Percentiles rank a stretch among this genome's conserved stretches.
These are phyloP conservation scores for Cryptosporidium felis DNA, from an alignment of 169 alveolate species.

Conservation along the genomic window DNA sequence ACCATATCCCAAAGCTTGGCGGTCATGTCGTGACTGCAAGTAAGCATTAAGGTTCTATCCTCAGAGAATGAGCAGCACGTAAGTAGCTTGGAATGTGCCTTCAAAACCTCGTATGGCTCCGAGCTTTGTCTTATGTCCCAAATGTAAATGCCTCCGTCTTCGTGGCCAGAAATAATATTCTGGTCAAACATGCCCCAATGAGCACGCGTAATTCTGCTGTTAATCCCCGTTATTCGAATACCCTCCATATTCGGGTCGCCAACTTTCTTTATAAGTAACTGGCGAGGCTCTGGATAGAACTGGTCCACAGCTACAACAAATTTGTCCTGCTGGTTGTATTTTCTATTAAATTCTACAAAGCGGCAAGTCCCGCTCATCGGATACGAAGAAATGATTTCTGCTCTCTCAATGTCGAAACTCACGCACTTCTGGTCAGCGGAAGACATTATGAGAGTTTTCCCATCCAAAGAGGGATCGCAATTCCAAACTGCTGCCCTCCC, in stretches of 20 bases:
- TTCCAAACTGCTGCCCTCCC: conserved; percentile 89
- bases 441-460: conserved; percentile 82
- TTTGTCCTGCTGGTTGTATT: conserved; percentile 83
- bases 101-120: conserved; percentile 52
- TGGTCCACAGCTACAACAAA: conserved; percentile 85
- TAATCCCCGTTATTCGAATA: conserved; percentile 55
- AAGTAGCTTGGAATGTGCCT: conserved; percentile 84
- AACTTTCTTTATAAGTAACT: conserved; percentile 32
- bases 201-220: conserved; percentile 78
- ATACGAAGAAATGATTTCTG: conserved; percentile 73
- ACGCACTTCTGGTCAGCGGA: conserved; percentile 86
- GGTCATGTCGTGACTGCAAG: conserved; percentile 87
- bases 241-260: conserved; percentile 57
- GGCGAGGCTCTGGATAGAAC: conserved; percentile 76
- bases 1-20: conserved; percentile 88
- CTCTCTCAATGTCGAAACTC: conserved; percentile 83
- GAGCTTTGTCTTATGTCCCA: conserved; percentile 64
- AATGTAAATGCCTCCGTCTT: conserved; percentile 80
- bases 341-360: conserved; percentile 86
- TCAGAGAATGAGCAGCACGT: conserved; percentile 85
- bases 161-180: conserved; percentile 86
- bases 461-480: conserved; percentile 85
- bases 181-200: conserved; percentile 91
- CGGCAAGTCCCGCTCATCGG: conserved; percentile 73
- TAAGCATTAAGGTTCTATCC: conserved; percentile 84